Conservation (phyloP, 2,329 filamentous ascomycete genomes). For the Colletotrichum scovillei region DNA sequence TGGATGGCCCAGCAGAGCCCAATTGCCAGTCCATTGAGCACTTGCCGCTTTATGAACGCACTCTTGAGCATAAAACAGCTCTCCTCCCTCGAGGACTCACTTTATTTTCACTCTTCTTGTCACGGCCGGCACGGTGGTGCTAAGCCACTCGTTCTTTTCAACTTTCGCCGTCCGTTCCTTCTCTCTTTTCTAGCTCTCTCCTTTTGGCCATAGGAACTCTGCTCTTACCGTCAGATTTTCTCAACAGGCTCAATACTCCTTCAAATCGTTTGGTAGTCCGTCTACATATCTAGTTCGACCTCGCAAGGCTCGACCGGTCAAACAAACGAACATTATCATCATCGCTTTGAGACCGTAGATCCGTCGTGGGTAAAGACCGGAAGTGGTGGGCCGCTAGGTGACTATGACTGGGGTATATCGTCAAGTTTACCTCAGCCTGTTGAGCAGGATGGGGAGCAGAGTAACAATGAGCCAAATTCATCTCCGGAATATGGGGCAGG, state of each 20-base stretch:
- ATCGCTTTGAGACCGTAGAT: slow-evolving; percentile 24
- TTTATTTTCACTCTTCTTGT: background rate
- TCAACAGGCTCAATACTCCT: slow-evolving; percentile 20
- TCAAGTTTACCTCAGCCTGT: slow-evolving; percentile 26
- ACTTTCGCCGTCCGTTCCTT: slow-evolving; percentile 2
- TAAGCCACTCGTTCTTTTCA: slow-evolving; percentile 23
- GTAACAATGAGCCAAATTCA: slow-evolving; percentile 2
- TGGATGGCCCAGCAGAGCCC: background rate
- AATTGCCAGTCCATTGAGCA: background rate
- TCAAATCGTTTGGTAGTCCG: slow-evolving; percentile 9
- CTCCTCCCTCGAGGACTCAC: background rate
- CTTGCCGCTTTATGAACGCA: background rate
- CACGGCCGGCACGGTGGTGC: slow-evolving; percentile 38
- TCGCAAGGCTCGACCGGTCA: slow-evolving; percentile 24
- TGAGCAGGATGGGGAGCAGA: slow-evolving; percentile 25
- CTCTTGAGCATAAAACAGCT: background rate
- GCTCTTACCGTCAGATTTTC: slow-evolving; percentile 4
- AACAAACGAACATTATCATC: slow-evolving; percentile 14
- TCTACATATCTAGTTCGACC: slow-evolving; percentile 33
- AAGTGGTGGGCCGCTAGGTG: slow-evolving; percentile 33
- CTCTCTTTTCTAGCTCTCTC: background rate
- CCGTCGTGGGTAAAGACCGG: slow-evolving; percentile 31
- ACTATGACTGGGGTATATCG: slow-evolving; percentile 26
- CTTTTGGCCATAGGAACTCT: background rate
- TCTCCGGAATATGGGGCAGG: background rate